Conservation (phyloP, 345 rosid genomes). For the Gossypium turneri region DNA sequence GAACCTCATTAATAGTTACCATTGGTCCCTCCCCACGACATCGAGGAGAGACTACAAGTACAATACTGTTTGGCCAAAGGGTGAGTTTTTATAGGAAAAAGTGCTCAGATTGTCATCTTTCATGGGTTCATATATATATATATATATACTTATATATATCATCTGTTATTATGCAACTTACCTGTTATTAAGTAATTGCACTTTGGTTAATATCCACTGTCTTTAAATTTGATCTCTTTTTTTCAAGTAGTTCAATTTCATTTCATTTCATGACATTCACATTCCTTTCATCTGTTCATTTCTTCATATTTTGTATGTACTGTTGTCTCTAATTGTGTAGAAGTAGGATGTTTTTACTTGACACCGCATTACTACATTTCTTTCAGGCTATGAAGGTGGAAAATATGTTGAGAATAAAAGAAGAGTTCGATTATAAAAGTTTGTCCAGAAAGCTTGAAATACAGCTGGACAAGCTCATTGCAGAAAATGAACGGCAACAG, state of each 20-base stretch:
- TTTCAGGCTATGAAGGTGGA: slow-evolving; percentile 98
- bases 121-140: background rate
- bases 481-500: slow-evolving; percentile 91
- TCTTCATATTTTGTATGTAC: background rate
- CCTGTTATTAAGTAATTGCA: background rate
- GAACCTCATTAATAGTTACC: slow-evolving; percentile 79
- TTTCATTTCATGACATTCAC: slow-evolving; percentile 3
- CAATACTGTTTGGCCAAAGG: slow-evolving; percentile 89
- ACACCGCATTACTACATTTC: slow-evolving; percentile 3
- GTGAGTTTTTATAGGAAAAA: slow-evolving; percentile 32
- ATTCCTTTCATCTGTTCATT: background rate
- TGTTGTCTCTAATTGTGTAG: background rate
- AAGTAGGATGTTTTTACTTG: background rate
- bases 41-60: slow-evolving; percentile 87
- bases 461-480: slow-evolving; percentile 86
- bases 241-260: background rate
- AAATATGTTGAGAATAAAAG: slow-evolving; percentile 96
- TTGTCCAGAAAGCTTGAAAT: slow-evolving; percentile 83
- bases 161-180: slow-evolving; percentile 1
- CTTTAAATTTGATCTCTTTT: background rate
- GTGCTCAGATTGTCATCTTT: background rate
- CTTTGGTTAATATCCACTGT: background rate
- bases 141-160: background rate
- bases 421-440: slow-evolving; percentile 98
- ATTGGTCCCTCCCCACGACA: slow-evolving; percentile 90